phyloP scores from a whole-genome alignment of 2,329 filamentous ascomycete genomes.

The Orbilia brochopaga region DNA sequence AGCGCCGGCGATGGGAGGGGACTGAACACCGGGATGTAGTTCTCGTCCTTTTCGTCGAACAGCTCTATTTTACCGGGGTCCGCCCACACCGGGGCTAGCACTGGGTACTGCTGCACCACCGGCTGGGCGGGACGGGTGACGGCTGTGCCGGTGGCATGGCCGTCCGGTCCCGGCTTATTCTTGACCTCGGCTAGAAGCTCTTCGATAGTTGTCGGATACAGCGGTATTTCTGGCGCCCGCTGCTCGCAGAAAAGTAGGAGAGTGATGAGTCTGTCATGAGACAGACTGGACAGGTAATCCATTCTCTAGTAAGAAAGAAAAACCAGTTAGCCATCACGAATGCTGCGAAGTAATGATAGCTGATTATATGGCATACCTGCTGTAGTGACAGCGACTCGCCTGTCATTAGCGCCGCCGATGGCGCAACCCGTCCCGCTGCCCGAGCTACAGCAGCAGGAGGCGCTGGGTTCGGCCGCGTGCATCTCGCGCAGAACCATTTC shows the following conservation, averaged over 20 bases:
- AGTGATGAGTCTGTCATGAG: slow-evolving; percentile 11
- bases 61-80: too few relatives aligned
- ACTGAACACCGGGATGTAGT: too few relatives aligned
- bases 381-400: neutral
- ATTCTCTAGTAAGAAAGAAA: slow-evolving; percentile 10
- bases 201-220: slow-evolving; percentile 11
- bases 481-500: slow-evolving; percentile 74
- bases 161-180: neutral
- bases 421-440: neutral
- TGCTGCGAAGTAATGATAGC: too few relatives aligned
- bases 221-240: neutral
- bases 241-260: slow-evolving; percentile 15
- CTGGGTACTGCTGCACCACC: too few relatives aligned
- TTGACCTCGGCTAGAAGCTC: slow-evolving; percentile 2
- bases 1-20: too few relatives aligned
- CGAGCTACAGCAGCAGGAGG: slow-evolving; percentile 50
- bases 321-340: neutral
- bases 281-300: slow-evolving; percentile 15
- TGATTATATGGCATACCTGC: neutral
- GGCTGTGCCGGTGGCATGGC: too few relatives aligned
- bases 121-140: too few relatives aligned
- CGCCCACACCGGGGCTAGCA: neutral
- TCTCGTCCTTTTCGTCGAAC: too few relatives aligned
- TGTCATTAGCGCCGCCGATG: neutral
- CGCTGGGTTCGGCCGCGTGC: slow-evolving; percentile 63